A percentile compares a stretch with the other conserved stretches of the same genome.
Evolutionary conservation across 2,329 filamentous ascomycete species (phyloP).

Genomic region (Aspergillus persii): DNA sequence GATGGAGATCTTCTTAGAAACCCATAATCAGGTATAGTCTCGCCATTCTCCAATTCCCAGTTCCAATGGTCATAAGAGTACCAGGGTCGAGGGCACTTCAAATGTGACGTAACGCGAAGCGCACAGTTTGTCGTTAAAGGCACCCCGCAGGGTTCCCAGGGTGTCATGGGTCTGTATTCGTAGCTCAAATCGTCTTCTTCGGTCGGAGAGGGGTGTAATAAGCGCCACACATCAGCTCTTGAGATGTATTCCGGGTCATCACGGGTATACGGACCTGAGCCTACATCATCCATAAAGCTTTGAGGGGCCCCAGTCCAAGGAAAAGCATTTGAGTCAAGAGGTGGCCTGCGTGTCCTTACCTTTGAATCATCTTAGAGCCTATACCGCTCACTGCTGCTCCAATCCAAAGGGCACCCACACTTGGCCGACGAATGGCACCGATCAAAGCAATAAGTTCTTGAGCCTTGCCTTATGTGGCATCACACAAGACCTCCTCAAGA

Average conservation of each 20-base stretch:
- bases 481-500: slow-evolving; percentile 8
- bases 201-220: slow-evolving; percentile 9
- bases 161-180: background rate
- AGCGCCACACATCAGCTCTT: slow-evolving; percentile 13
- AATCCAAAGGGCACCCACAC: slow-evolving; percentile 8
- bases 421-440: slow-evolving; percentile 11
- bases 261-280: slow-evolving; percentile 10
- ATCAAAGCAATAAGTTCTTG: slow-evolving; percentile 13
- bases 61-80: slow-evolving; percentile 11
- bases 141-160: slow-evolving; percentile 5
- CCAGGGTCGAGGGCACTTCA: slow-evolving; percentile 11
- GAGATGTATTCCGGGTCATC: background rate
- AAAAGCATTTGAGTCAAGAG: slow-evolving; percentile 8
- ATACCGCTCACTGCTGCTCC: slow-evolving; percentile 10
- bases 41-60: slow-evolving; percentile 9
- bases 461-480: background rate
- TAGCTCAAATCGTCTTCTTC: slow-evolving; percentile 12
- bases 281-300: slow-evolving; percentile 14
- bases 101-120: slow-evolving; percentile 12
- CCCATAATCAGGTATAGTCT: background rate
- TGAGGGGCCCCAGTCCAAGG: slow-evolving; percentile 16
- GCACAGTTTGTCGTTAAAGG: background rate
- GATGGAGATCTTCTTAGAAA: background rate
- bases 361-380: slow-evolving; percentile 4
- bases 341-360: background rate